Evolutionary conservation across 2,329 filamentous ascomycete genomes (phyloP).

Genomic region (Fusarium verticillioides): DNA sequence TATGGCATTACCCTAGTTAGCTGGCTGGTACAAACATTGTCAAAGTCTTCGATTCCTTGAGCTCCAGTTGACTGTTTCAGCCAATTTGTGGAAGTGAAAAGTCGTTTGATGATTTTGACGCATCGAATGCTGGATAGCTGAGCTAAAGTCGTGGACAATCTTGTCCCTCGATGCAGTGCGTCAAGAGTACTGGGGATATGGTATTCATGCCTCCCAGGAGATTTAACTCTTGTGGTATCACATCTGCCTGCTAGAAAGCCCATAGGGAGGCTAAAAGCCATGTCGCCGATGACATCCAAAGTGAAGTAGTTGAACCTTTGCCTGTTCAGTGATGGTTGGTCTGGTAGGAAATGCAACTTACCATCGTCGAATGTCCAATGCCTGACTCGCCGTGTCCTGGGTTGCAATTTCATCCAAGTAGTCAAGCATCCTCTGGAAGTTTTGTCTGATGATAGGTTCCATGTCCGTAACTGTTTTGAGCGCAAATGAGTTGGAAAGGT

Average conservation of each 20-base stretch:
- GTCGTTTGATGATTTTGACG: not conserved
- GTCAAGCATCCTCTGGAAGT: not conserved
- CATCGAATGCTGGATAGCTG: not conserved
- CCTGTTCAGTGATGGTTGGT: not conserved
- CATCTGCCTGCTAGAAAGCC: not conserved
- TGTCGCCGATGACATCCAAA: not conserved
- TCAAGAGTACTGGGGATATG: not conserved
- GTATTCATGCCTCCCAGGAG: not conserved
- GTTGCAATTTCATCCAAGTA: not conserved
- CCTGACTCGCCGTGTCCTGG: rapidly evolving
- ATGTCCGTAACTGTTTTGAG: not conserved
- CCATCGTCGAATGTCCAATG: not conserved
- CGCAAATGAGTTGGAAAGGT: not conserved
- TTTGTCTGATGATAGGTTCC: not conserved
- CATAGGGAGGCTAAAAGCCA: not conserved
- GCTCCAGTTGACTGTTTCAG: not conserved
- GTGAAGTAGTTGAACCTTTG: not conserved
- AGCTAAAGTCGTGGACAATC: not conserved
- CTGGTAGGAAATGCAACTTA: not conserved
- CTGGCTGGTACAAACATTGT: not conserved
- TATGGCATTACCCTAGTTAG: not conserved
- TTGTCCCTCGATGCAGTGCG: not conserved
- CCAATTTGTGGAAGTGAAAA: not conserved
- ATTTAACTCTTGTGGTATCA: not conserved
- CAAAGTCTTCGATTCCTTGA: not conserved